phyloP scores from a whole-genome alignment of 225 moss, liverwort and hornwort genomes.

The Pseudisothecium myosuroides region DNA sequence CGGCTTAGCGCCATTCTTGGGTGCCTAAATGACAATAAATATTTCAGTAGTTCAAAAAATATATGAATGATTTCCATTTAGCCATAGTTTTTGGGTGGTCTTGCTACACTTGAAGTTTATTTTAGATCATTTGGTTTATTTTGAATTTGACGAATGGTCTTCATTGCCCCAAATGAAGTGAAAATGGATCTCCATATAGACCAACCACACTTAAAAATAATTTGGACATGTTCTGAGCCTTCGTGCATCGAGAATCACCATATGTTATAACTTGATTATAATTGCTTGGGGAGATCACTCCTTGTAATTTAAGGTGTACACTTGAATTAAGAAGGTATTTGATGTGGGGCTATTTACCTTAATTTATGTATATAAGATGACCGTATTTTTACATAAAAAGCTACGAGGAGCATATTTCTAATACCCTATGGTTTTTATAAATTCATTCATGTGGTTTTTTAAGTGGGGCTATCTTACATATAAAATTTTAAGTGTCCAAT shows the following conservation, averaged over 20 bases:
- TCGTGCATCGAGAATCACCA: not conserved
- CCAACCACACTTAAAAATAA: not conserved
- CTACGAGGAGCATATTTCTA: too few species aligned
- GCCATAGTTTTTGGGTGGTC: not conserved
- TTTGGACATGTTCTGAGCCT: not conserved
- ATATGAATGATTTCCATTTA: not conserved
- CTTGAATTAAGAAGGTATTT: too few species aligned
- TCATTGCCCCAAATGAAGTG: not conserved
- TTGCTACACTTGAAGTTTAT: not conserved
- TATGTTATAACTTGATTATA: not conserved
- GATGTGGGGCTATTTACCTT: too few species aligned
- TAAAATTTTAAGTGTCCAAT: too few species aligned
- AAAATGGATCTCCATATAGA: not conserved
- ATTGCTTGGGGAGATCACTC: too few species aligned
- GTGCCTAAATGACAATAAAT: not conserved
- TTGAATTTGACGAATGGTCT: not conserved
- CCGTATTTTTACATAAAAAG: too few species aligned
- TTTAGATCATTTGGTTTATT: not conserved
- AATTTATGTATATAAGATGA: too few species aligned
- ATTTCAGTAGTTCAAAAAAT: not conserved
- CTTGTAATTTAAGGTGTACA: too few species aligned
- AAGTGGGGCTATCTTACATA: too few species aligned
- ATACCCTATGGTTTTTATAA: too few species aligned
- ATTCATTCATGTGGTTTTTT: too few species aligned
- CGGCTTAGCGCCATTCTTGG: fast-evolving